These are phyloP conservation scores for Adiantum capillusveneris DNA, from an alignment of 75 land plant species.

Conservation along the genomic window DNA sequence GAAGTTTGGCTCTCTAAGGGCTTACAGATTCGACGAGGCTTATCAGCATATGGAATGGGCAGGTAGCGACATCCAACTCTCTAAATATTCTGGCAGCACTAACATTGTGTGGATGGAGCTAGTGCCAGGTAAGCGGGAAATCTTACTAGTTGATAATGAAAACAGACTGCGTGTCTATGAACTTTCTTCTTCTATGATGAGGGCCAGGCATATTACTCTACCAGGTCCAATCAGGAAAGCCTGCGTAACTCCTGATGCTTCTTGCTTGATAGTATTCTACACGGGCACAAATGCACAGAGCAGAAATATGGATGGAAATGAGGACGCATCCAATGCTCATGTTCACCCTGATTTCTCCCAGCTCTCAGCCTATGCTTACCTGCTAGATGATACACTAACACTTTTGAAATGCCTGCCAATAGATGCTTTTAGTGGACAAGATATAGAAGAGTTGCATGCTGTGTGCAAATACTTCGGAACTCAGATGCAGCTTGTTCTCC, in stretches of 20 bases:
- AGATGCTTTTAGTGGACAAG: neutral
- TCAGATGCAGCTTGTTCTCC: conserved; percentile 19
- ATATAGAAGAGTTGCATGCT: conserved; percentile 4
- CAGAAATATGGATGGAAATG: no score
- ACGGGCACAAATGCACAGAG: neutral
- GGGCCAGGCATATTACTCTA: conserved; percentile 15
- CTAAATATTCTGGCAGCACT: conserved; percentile 5
- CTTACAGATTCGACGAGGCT: conserved; percentile 17
- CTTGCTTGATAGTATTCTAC: conserved; percentile 11
- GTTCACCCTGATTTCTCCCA: no score
- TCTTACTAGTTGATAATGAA: conserved; percentile 20
- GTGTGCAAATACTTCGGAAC: conserved; percentile 16
- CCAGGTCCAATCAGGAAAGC: conserved; percentile 16
- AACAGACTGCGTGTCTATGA: conserved; percentile 19
- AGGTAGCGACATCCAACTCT: conserved; percentile 14
- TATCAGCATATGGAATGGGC: conserved; percentile 11
- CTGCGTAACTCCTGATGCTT: conserved; percentile 19
- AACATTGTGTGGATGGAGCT: conserved; percentile 24
- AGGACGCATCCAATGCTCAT: neutral
- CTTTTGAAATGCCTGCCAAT: conserved; percentile 4
- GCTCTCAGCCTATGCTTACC: conserved; percentile 12
- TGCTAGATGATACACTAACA: conserved; percentile 13
- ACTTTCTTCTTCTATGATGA: conserved; percentile 18
- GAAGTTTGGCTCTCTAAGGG: neutral
- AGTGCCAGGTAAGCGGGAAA: conserved; percentile 23